Conservation (phyloP, 2,329 filamentous ascomycete species). For the Chrysoporthe deuterocubensis region DNA sequence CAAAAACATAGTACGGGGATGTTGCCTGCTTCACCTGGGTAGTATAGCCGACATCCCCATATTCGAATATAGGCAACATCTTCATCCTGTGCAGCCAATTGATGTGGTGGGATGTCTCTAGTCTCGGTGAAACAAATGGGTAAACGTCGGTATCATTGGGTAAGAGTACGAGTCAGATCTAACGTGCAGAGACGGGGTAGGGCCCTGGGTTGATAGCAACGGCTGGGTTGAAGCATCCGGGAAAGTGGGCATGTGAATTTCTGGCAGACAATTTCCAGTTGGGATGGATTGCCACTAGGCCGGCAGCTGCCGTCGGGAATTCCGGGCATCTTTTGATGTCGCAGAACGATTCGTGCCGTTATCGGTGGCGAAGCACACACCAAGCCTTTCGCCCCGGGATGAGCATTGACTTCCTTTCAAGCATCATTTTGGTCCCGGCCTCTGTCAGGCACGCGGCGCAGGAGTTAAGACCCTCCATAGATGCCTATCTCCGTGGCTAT, state of each 20-base stretch:
- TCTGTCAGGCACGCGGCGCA: not conserved
- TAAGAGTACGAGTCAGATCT: not conserved
- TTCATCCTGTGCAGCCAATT: not conserved
- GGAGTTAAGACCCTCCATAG: not conserved
- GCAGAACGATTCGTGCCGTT: too few relatives aligned
- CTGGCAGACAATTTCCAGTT: too few relatives aligned
- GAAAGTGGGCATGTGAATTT: not conserved
- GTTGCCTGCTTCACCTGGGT: not conserved
- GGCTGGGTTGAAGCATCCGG: not conserved
- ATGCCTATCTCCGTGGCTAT: slow-evolving; percentile 4
- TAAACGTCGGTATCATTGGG: not conserved
- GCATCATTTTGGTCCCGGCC: not conserved
- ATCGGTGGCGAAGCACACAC: not conserved
- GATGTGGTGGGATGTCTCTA: not conserved
- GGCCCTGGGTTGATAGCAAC: not conserved
- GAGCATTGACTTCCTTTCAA: too few relatives aligned
- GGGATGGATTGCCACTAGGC: not conserved
- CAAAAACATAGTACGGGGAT: too few relatives aligned
- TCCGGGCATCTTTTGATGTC: too few relatives aligned
- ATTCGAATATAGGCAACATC: too few relatives aligned
- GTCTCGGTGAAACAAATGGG: not conserved
- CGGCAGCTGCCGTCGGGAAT: too few relatives aligned
- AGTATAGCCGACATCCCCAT: too few relatives aligned
- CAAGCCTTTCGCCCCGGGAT: not conserved
- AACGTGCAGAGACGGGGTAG: not conserved